Evolutionary conservation across 106 monocot species (phyloP), one percentile per base, ranked within the genome.

Genomic region (Vanilla planifolia): DNA sequence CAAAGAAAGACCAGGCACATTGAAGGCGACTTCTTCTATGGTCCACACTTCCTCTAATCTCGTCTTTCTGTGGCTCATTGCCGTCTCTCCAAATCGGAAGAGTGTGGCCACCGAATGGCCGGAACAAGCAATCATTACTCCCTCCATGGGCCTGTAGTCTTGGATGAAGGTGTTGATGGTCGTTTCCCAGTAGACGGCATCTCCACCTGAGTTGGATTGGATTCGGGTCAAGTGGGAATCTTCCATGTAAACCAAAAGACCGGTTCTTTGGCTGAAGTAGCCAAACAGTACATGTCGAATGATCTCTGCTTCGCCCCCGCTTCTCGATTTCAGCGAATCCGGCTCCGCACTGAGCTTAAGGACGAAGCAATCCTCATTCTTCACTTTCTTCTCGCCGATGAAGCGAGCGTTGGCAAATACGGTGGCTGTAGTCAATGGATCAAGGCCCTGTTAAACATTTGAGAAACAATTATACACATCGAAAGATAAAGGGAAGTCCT

Each of bases 331-430:
- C 8, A 63, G 62, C 1, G 43, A 45, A 15, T 44, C 44, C 10
- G 62, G 43, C 21, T 63, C 62, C 19, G 62, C 45, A 11, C 28
- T 44, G 15, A 63, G 62, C 43, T 63, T 63, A 5, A 63, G 62
- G 36, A 63, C 46, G 62, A 63, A 63, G 62, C 62, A 63, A 43
- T 63, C 62, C 23, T 63, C 30, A 17, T n/a, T n/a, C n/a, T 57
- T 57, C 6, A 57, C 56, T 29, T 57, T 35, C 56, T 57, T 59
- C 58, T 59, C 37, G 3, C 58, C 58, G 11, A 34, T n/a, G 58
- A 28, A 59, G 33, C 0, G 33, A 8, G 58, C 58, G 20, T 59
- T 21, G 15, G 32, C 33, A 33, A 59, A 59, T 33, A 59, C 33
- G 58, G 14, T 33, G 3, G 58, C 58, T 3, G 58, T 59, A 8